A percentile compares a stretch with the other conserved stretches of the same genome.
phyloP scores from a whole-genome alignment of 768 basidiomycete genomes.

The Trametes elegans region DNA sequence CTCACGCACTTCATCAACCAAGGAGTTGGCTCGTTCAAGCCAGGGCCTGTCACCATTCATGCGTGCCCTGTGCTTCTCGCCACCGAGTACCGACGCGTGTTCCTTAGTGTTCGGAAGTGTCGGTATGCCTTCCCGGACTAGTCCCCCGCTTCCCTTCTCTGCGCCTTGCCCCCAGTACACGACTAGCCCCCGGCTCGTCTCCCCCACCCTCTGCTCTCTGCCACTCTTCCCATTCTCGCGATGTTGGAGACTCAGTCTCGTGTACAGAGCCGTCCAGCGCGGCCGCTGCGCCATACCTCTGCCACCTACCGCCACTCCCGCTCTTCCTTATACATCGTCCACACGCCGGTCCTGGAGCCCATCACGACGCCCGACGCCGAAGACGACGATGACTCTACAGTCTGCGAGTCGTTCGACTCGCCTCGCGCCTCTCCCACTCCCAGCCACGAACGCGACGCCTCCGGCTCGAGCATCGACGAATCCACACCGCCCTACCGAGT shows the following conservation, averaged over 20 bases:
- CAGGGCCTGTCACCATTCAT: background rate
- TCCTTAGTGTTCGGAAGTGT: background rate
- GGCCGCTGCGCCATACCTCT: background rate
- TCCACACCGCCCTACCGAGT: conserved; percentile 18
- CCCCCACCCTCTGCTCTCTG: background rate
- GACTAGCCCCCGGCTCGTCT: background rate
- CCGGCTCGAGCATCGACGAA: conserved; percentile 5
- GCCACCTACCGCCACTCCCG: conserved; percentile 5
- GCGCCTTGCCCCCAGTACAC: background rate
- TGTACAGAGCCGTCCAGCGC: background rate
- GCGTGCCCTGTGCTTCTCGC: conserved; percentile 7
- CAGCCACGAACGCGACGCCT: conserved; percentile 7
- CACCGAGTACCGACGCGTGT: conserved; percentile 8
- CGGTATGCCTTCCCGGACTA: conserved; percentile 3
- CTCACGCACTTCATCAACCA: background rate
- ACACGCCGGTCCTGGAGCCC: conserved; percentile 14
- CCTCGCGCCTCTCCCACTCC: background rate
- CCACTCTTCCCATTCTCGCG: background rate
- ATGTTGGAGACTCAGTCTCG: conserved; percentile 2
- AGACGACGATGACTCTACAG: conserved; percentile 8
- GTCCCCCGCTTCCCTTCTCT: background rate
- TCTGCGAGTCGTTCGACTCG: background rate
- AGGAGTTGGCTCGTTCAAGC: background rate
- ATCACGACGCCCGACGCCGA: conserved; percentile 12
- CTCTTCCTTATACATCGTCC: conserved; percentile 10